Evolutionary conservation across 2,329 filamentous ascomycete genomes (phyloP), one percentile per base, ranked within the genome.

Genomic region (Fusarium sp.): DNA sequence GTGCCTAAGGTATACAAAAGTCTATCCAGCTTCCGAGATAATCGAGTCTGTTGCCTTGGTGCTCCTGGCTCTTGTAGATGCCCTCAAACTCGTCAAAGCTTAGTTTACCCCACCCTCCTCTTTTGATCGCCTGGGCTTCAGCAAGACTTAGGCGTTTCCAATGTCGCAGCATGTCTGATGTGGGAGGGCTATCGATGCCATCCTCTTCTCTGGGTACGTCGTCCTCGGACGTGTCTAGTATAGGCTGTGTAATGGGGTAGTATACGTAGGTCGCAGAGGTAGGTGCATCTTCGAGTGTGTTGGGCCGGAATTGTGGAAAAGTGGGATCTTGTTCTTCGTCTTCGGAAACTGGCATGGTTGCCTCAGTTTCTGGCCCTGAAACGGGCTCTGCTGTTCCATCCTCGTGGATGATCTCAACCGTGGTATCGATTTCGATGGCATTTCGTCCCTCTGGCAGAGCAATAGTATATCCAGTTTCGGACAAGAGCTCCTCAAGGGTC

Each of bases 21-120:
- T 98, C 95, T 82, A 98, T 94, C 96, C 96, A 98, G 77, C 90
- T 94, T 68, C 94, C 94, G 52, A 98, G 86, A 82, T 98, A 96
- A 75, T 94, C 93, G 70, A 95, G 86, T 60, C 92, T 84, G 79
- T 90, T 90, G 20, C 87, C 88, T 34, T 85, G 84, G 30, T 90
- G 89, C 74, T 91, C 89, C 72, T 91, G 88, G n/a, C 87, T 86
- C 75, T 90, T 89, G 84, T 96, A 94, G 56, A 92, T 91, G 44
- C 85, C 85, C 77, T 94, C 91, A 82, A 98, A 97, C 82, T 98
- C 96, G 2, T 89, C 87, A 74, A 92, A 95, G 78, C 84, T 93
- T 54, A 98, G 85, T 78, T 91, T 90, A 2, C 94, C 96, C 83
- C 91, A 93, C 2, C 95, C 95, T n/a, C 93, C 94, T 32, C 94